These are phyloP conservation scores for Corylus americana DNA, from an alignment of 306 rosid genomes.

Conservation along the genomic window DNA sequence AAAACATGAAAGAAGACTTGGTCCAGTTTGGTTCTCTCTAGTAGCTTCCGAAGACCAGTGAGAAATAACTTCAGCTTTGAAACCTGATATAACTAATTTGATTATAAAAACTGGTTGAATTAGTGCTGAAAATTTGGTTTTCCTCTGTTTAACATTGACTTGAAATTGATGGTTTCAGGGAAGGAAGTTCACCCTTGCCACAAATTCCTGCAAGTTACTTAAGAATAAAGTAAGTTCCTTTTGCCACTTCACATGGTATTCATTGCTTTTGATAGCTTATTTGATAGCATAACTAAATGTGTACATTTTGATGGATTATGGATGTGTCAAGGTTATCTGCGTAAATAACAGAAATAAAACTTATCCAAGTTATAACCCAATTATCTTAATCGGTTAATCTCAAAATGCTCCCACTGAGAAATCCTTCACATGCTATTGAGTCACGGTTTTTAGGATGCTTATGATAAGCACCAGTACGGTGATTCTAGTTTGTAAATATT, in stretches of 20 bases:
- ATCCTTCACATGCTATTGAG: background rate
- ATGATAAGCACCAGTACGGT: background rate
- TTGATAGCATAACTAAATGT: background rate
- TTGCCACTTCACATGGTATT: background rate
- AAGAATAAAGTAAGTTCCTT: constrained; percentile 66
- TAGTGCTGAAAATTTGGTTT: background rate
- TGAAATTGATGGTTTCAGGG: constrained; percentile 53
- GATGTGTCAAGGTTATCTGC: background rate
- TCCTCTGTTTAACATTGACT: constrained; percentile 24
- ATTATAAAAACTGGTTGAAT: constrained; percentile 8
- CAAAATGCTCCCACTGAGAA: background rate
- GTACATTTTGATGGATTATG: constrained; percentile 1
- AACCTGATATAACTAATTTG: constrained; percentile 10
- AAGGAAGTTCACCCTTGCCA: constrained; percentile 60
- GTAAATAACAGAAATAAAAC: background rate
- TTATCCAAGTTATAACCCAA: background rate
- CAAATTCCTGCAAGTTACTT: constrained; percentile 59
- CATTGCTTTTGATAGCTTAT: background rate
- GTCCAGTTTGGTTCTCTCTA: constrained; percentile 85
- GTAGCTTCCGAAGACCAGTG: constrained; percentile 74
- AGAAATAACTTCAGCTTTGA: constrained; percentile 42
- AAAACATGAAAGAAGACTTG: constrained; percentile 44
- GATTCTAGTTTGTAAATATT: background rate
- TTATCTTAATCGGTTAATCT: background rate
- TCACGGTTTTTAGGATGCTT: background rate